Conservation (phyloP, 2,329 filamentous ascomycete species). For the Verticillium klebahnii region DNA sequence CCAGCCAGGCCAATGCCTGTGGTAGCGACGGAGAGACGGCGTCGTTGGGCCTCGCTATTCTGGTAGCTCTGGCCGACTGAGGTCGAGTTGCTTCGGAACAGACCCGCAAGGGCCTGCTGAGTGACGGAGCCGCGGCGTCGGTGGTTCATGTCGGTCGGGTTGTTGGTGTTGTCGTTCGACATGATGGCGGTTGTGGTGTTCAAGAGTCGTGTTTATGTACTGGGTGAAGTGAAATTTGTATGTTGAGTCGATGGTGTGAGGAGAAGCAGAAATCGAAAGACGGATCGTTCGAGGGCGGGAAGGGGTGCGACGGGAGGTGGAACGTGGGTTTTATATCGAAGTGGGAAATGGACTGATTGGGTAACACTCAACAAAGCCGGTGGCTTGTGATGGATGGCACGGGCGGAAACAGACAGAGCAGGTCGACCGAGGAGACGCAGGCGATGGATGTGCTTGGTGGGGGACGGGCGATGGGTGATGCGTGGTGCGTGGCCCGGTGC, state of each 20-base stretch:
- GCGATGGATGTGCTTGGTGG: conserved; percentile 5
- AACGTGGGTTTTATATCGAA: conserved; percentile 10
- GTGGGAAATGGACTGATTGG: conserved; percentile 11
- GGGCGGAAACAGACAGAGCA: conserved; percentile 5
- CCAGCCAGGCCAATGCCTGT: conserved; percentile 71
- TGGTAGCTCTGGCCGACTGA: conserved; percentile 42
- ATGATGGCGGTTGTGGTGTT: conserved; percentile 7
- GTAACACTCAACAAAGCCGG: not conserved
- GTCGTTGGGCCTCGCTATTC: conserved; percentile 48
- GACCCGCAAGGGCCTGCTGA: conserved; percentile 50
- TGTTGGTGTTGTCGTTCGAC: conserved; percentile 12
- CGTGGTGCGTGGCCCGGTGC: not conserved
- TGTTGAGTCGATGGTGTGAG: conserved; percentile 9
- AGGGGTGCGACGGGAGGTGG: conserved; percentile 6
- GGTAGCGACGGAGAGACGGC: conserved; percentile 70
- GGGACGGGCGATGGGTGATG: not conserved
- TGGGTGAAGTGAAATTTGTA: not conserved
- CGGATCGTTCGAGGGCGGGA: conserved; percentile 8
- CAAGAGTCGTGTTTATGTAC: not conserved
- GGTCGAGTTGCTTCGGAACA: conserved; percentile 55
- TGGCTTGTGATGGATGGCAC: conserved; percentile 5
- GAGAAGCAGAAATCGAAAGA: conserved; percentile 13
- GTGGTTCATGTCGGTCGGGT: conserved; percentile 16
- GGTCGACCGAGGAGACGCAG: not conserved
- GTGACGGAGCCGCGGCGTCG: conserved; percentile 54